Percentiles rank a stretch among this genome's conserved stretches.
These are phyloP conservation scores for Choanephora cucurbitarum DNA, from an alignment of 371 early-diverging fungal species.

Conservation along the genomic window DNA sequence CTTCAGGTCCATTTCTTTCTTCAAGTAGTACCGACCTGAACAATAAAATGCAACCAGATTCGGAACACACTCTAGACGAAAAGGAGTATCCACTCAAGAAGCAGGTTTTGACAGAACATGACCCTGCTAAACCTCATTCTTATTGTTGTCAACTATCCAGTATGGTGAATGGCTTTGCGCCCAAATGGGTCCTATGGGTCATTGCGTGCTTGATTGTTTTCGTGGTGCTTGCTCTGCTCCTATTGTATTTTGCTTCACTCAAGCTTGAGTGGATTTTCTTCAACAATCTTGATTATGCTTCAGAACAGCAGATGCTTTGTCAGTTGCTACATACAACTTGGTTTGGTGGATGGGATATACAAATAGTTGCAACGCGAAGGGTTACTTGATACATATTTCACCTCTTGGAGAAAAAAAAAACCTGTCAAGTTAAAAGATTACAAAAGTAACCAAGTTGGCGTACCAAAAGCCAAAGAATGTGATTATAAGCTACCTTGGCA, in stretches of 20 bases:
- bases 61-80: background rate
- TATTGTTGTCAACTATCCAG: too few relatives aligned
- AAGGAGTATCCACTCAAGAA: background rate
- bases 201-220: conserved; percentile 12
- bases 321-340: conserved; percentile 36
- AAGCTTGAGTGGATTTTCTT: background rate
- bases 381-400: too few relatives aligned
- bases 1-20: conserved; percentile 1
- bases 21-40: background rate
- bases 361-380: conserved; percentile 33
- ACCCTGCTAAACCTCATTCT: too few relatives aligned
- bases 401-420: too few relatives aligned
- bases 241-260: conserved; percentile 18
- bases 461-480: too few relatives aligned
- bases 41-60: too few relatives aligned
- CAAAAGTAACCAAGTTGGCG: too few relatives aligned
- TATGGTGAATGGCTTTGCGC: conserved; percentile 10
- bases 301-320: conserved; percentile 12
- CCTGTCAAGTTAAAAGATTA: too few relatives aligned
- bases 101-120: too few relatives aligned
- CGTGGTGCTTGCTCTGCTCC: conserved; percentile 21
- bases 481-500: too few relatives aligned
- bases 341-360: conserved; percentile 45
- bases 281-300: background rate
- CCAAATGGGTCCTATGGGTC: too few relatives aligned